phyloP scores from a whole-genome alignment of 169 alveolate genomes.

The Perkinsus chesapeaki region DNA sequence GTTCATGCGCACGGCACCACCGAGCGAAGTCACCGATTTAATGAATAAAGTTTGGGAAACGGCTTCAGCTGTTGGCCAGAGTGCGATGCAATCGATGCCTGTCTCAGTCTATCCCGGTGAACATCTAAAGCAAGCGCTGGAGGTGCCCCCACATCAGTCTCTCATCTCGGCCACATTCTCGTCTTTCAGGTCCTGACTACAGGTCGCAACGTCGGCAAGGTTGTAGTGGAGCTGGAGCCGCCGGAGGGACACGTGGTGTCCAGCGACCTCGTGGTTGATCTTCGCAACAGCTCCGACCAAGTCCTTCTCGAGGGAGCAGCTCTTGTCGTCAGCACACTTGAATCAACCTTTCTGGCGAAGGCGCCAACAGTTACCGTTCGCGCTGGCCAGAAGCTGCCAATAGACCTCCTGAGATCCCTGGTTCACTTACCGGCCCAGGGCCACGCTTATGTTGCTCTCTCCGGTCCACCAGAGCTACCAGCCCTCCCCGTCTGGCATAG shows the following conservation, averaged over 20 bases:
- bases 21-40: not conserved
- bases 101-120: not conserved
- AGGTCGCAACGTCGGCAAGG: not conserved
- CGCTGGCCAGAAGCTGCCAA: not conserved
- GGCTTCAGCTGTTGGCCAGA: not conserved
- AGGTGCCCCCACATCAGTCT: not conserved
- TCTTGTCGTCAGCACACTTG: not conserved
- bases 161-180: not conserved
- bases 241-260: not conserved
- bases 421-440: not conserved
- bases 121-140: not conserved
- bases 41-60: not conserved
- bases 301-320: not conserved
- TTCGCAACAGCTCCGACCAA: not conserved
- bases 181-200: not conserved
- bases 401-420: not conserved
- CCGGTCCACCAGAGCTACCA: not conserved
- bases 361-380: not conserved
- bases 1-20: not conserved
- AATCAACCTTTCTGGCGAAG: not conserved
- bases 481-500: not conserved
- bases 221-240: not conserved
- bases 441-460: not conserved
- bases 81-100: no score
- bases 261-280: not conserved